Evolutionary conservation across 768 basidiomycete genomes (phyloP), one percentile per base, ranked within the genome.

Genomic region (Rhizopogon roseolus): DNA sequence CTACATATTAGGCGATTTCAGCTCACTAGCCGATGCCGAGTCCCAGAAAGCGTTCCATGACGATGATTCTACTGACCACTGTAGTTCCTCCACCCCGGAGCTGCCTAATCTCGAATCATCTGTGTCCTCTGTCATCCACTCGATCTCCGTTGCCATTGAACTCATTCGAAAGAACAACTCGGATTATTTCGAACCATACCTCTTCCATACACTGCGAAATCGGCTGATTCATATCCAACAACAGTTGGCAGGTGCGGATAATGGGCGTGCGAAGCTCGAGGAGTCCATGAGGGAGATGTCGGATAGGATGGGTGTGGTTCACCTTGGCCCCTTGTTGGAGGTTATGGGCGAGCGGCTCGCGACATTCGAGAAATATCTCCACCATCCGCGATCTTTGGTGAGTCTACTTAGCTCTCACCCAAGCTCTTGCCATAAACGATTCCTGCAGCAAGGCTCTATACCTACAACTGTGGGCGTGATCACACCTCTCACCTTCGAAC

Each of bases 131-230:
- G 85, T 98, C 50, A 79, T 89, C 27, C 84, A 93, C 58, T 86
- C 91, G 10, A 89, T 95, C 60, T 86, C 88, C 41, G 85, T 98
- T 62, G 77, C 98, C 56, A 88, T 95, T 59, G 96, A 98, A 66
- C 79, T 97, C 39, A 97, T 98, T 60, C 82, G 95, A 50, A 94
- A 98, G 67, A 98, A 98, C 70, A 98, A 98, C 68, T 96, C 95
- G 38, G 96, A 99, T 68, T 98, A 94, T 66, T 95, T 97, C 64
- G 97, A 99, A 71, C 96, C 95, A 5, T 96, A 94, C 68, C 79
- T 98, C 11, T 98, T 97, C 72, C 95, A 97, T 64, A 93, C 91
- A 1, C 73, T 97, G 41, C 85, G 95, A 46, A 94, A 94, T 65
- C 82, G 93, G 43, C 79, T 98, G 36, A 94, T 98, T 58, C 84